phyloP scores from a whole-genome alignment of 1,139 yeast genomes.

The Geotrichum carabidarum region DNA sequence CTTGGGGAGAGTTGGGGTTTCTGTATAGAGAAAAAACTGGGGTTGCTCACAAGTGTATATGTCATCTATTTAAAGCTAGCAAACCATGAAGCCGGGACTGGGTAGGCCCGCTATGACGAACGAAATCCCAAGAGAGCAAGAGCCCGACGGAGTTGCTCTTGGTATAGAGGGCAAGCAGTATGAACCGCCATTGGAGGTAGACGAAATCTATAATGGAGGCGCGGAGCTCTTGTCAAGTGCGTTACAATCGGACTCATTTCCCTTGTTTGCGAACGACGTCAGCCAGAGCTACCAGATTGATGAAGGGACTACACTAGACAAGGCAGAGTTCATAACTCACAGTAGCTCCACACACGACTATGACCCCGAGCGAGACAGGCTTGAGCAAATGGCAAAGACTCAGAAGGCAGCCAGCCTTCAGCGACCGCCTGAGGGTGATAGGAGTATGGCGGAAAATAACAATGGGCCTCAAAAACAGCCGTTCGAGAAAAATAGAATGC shows the following conservation, averaged over 20 bases:
- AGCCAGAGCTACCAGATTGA: conserved; percentile 8
- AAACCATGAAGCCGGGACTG: too few species aligned
- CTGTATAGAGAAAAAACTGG: too few species aligned
- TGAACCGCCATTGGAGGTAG: neutral
- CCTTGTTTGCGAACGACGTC: neutral
- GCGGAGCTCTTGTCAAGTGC: neutral
- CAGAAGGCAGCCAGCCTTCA: neutral
- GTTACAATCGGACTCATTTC: conserved; percentile 2
- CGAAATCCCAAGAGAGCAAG: too few species aligned
- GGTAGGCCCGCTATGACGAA: too few species aligned
- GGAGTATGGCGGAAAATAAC: neutral
- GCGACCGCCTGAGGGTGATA: neutral
- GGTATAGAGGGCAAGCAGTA: neutral
- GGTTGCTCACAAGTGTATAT: too few species aligned
- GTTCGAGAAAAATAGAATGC: conserved; percentile 9
- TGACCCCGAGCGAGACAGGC: conserved; percentile 6
- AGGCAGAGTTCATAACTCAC: conserved; percentile 18
- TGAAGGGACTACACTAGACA: conserved; percentile 15
- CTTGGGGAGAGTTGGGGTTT: too few species aligned
- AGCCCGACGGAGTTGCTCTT: too few species aligned
- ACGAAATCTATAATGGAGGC: neutral
- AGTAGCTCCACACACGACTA: conserved; percentile 4
- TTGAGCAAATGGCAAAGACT: conserved; percentile 1
- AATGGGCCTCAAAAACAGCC: neutral
- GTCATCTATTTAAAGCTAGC: too few species aligned